Base-by-base conservation (phyloP, 1,139 yeast species). In the Taphrina sp. region DNA sequence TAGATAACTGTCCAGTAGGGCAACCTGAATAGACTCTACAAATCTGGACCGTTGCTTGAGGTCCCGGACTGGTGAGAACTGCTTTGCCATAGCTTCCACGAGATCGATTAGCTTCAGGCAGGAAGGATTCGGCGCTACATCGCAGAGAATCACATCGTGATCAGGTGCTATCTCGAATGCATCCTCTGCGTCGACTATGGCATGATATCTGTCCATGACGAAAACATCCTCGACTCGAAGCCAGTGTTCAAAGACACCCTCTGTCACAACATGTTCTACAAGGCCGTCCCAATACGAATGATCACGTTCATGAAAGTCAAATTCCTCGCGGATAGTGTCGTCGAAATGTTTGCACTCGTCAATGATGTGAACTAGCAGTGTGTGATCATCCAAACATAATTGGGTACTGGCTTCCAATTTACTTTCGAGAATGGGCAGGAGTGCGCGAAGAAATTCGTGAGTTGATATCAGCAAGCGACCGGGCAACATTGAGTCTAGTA, bases 11-110 rank as follows among this genome's bases (percentile, higher is more conserved):
- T 83, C 84, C 22, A 88, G 67, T 42, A 89, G 67, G 29, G 74
- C 75, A 47, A 88, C 69, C 66, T 88, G 95, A 34, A 88, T 81
- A 23, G 80, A 80, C 7, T 86, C 79, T 24, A 86, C 78, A 58
- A 83, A 83, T 63, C 80, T 77, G 56, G 86, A 72, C 64, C 88
- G 87, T 64, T 79, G 83, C 57, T 79, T 80, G 38, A 80, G 78
- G 23, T 85, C 73, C 20, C 76, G 74, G 56, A 82, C 69, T 12
- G 82, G 74, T 38, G 75, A 70, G 64, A 82, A 84, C 61, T 82
- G 85, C 38, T 74, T 75, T 5, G 87, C 85, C 39, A 87, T 75
- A 52, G 82, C 82, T 60, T 83, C 83, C 34, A 89, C 72, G 31
- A 89, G 70, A 61, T 80, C 82, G 39, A 76, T 76, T 59, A 86